Base-by-base conservation (phyloP, 352 stramenopile species). In the Phytophthora pinifolia region DNA sequence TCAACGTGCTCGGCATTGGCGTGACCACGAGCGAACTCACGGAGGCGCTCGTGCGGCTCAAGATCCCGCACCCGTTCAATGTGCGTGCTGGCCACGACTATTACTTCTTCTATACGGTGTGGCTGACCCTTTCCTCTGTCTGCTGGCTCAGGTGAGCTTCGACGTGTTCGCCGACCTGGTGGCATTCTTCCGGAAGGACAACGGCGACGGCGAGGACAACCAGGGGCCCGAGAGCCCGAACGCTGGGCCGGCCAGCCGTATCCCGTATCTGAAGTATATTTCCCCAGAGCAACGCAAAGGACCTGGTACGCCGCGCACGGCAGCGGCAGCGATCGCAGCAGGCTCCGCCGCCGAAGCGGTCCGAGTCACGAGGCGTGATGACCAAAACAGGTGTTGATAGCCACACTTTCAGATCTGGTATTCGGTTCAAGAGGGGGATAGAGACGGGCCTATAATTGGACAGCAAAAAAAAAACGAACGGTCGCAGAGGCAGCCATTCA, bases 111-210 rank as follows among this genome's bases (percentile, higher is more conserved):
- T 6, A 18, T 9, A 25, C 45, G 32, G 1, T 7, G 33, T 44
- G 13, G 45, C 42, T 0, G 46, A 14, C 12, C 1, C 18, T 41
- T 31, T 38, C 15, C 30, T 43, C 15, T 45, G 38, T 39, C 22
- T 61, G 31, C 20, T 50, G 22, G 31, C 20, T 50, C 46, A 90
- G 80, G 64, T 89, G 53, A 69, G 70, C 29, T 89, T 90, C 46
- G 76, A 86, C 30, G 53, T 76, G 18, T 90, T 90, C 33, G 59
- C 62, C 4, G 74, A 86, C 22, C 60, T 90, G 18, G 72, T 74
- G 14, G 47, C 53, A 4, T 74, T 74, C 51, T 80, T 74, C 45
- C 61, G 56, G 18, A 41, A 55, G 15, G 44, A 38, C n/a, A n/a
- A n/a, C n/a, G n/a, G n/a, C n/a, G n/a, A n/a, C n/a, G n/a, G n/a